A percentile compares a stretch with the other conserved stretches of the same genome.
Evolutionary conservation across 2,329 filamentous ascomycete genomes (phyloP).

Genomic region (Sporothrix sp.): DNA sequence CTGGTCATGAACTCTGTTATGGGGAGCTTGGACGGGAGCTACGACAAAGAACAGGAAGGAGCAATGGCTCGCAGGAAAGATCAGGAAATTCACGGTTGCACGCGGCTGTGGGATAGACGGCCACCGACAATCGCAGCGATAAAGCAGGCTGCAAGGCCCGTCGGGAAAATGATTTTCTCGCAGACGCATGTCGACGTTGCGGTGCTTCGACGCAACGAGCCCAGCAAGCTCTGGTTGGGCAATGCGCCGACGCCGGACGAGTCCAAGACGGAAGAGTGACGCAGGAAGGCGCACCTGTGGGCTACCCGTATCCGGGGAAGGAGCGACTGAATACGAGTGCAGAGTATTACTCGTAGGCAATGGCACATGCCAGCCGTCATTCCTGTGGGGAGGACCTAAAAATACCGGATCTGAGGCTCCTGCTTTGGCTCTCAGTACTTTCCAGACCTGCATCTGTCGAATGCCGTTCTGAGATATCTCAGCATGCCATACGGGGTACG

Average conservation of each 20-base stretch:
- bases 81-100: background rate
- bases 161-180: no score
- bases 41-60: conserved; percentile 5
- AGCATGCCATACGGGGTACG: background rate
- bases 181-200: no score
- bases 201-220: no score
- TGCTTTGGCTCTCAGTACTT: no score
- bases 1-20: no score
- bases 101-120: background rate
- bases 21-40: background rate
- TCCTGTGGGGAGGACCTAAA: background rate
- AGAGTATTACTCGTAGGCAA: no score
- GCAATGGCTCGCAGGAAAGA: background rate
- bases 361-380: conserved; percentile 7
- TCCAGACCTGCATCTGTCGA: background rate
- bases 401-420: background rate
- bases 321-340: background rate
- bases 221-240: background rate
- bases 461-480: background rate
- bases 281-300: background rate
- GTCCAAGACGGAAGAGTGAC: background rate
- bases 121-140: no score
- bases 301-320: background rate
- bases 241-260: background rate
- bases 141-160: no score